phyloP scores from a whole-genome alignment of 1,139 yeast genomes.

The Yamadazyma aaseri region DNA sequence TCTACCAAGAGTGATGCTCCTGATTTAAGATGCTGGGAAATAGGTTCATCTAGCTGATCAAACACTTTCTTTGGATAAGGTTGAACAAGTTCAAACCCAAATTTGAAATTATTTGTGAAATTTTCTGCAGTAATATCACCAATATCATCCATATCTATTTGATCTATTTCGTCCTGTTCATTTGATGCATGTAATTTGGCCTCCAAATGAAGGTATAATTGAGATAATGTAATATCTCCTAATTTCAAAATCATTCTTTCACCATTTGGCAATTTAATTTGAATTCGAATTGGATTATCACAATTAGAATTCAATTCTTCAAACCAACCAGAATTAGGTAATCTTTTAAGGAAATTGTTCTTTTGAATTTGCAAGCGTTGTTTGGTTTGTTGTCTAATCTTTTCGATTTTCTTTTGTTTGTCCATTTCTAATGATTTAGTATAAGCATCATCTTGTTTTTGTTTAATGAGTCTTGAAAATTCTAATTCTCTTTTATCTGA shows the following conservation, averaged over 20 bases:
- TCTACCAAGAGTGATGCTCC: constrained; percentile 46
- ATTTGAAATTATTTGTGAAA: constrained; percentile 25
- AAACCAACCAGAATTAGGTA: constrained; percentile 17
- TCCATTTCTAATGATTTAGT: constrained; percentile 49
- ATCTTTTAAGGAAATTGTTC: constrained; percentile 13
- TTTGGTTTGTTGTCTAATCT: constrained; percentile 19
- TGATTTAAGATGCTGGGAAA: constrained; percentile 28
- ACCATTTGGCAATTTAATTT: constrained; percentile 54
- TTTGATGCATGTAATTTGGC: constrained; percentile 28
- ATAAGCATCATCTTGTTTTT: constrained; percentile 60
- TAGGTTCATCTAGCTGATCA: constrained; percentile 19
- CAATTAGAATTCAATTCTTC: constrained; percentile 15
- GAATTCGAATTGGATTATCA: constrained; percentile 18
- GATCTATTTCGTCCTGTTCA: constrained; percentile 14
- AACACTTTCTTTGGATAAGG: constrained; percentile 44
- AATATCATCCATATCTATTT: constrained; percentile 12
- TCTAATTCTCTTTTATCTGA: constrained; percentile 55
- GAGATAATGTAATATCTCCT: constrained; percentile 47
- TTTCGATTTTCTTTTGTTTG: constrained; percentile 33
- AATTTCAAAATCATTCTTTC: constrained; percentile 53
- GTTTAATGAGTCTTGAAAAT: constrained; percentile 47
- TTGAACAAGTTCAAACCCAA: constrained; percentile 41
- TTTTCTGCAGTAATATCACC: constrained; percentile 7
- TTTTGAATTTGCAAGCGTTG: constrained; percentile 14
- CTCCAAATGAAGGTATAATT: constrained; percentile 67